phyloP scores from a whole-genome alignment of 148 eudicot species.

The Pouteria glomerata region DNA sequence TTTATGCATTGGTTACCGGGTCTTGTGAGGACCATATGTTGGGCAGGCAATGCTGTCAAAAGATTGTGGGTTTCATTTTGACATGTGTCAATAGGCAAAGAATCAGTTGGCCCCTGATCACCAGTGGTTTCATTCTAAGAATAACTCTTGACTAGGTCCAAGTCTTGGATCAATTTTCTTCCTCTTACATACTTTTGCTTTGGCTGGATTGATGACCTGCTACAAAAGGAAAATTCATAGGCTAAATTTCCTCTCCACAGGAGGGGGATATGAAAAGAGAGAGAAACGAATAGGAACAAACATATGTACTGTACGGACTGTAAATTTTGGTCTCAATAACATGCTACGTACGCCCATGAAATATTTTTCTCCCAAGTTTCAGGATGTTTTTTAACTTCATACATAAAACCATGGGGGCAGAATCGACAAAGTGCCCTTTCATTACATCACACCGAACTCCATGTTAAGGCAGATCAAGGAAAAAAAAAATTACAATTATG shows the following conservation, averaged over 20 bases:
- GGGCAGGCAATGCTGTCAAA: background rate
- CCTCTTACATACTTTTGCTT: background rate
- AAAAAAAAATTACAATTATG: too few relatives aligned
- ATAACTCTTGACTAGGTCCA: background rate
- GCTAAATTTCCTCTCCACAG: background rate
- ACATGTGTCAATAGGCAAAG: conserved; percentile 28
- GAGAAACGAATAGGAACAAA: background rate
- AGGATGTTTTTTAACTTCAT: too few relatives aligned
- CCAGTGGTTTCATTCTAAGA: conserved; percentile 1
- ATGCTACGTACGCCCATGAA: background rate
- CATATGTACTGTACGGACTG: background rate
- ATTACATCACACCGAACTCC: too few relatives aligned
- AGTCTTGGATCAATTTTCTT: conserved; percentile 1
- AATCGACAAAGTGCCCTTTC: too few relatives aligned
- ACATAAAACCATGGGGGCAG: too few relatives aligned
- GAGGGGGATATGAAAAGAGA: background rate
- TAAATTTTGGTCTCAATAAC: background rate
- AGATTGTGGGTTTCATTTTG: conserved; percentile 21
- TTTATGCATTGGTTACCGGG: conserved; percentile 20
- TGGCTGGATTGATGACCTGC: background rate
- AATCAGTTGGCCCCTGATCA: background rate
- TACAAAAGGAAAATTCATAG: background rate
- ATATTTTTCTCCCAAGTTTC: background rate
- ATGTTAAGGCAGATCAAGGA: background rate
- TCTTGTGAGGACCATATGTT: conserved; percentile 13